Conservation (phyloP, 345 rosid genomes). For the Angophora floribunda region DNA sequence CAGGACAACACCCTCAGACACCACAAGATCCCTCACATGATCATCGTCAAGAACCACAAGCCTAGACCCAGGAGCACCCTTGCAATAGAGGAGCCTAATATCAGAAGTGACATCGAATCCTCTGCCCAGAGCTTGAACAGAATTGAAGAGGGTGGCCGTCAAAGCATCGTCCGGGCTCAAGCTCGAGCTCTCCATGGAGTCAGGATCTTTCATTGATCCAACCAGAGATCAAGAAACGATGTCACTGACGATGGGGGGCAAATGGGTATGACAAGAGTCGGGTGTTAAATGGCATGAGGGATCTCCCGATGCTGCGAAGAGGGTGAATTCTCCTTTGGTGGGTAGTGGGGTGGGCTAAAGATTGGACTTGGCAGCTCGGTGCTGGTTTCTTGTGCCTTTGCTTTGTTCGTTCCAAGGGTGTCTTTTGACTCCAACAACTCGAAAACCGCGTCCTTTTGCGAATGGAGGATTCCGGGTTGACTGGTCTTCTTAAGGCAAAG, state of each 20-base stretch:
- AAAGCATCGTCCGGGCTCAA: slow-evolving; percentile 45
- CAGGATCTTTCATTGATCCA: neutral
- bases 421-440: slow-evolving; percentile 27
- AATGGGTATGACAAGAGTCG: neutral
- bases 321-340: neutral
- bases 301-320: neutral
- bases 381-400: neutral
- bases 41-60: slow-evolving; percentile 63
- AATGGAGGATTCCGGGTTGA: slow-evolving; percentile 28
- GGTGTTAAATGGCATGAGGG: neutral
- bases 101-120: slow-evolving; percentile 95
- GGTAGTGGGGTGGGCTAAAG: neutral
- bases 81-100: slow-evolving; percentile 85
- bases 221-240: neutral
- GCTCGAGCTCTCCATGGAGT: slow-evolving; percentile 24
- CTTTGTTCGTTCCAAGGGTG: slow-evolving; percentile 1
- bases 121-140: slow-evolving; percentile 92
- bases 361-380: slow-evolving; percentile 7
- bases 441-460: slow-evolving; percentile 34
- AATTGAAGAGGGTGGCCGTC: slow-evolving; percentile 63
- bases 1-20: slow-evolving; percentile 39
- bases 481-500: slow-evolving; percentile 22
- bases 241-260: neutral
- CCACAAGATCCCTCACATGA: slow-evolving; percentile 43
- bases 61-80: slow-evolving; percentile 90